Percentiles rank a stretch among this genome's conserved stretches.
phyloP scores from a whole-genome alignment of 1,284 basidiomycete genomes.

The Pseudozyma thailandica region DNA sequence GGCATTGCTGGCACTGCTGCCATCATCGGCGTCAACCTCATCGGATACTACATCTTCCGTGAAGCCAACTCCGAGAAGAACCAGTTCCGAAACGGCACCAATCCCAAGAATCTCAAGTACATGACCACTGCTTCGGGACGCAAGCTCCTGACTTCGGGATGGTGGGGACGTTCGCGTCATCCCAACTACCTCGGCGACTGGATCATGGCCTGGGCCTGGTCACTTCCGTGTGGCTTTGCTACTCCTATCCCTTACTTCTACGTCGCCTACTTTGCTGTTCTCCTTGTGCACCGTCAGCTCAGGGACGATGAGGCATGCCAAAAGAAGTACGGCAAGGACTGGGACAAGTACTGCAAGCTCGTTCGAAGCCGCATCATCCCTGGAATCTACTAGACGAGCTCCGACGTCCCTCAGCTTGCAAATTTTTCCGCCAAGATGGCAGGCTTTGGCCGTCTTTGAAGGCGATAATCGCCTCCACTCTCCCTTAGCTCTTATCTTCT shows the following conservation, averaged over 20 bases:
- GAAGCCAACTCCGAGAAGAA: slow-evolving; percentile 92
- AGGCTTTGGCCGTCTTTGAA: too few relatives aligned
- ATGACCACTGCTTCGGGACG: slow-evolving; percentile 87
- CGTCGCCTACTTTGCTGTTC: slow-evolving; percentile 82
- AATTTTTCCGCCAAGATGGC: neutral
- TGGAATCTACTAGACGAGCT: slow-evolving; percentile 39
- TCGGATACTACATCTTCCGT: slow-evolving; percentile 94
- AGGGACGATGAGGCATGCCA: slow-evolving; percentile 93
- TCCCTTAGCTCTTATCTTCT: too few relatives aligned
- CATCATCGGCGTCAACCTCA: slow-evolving; percentile 77
- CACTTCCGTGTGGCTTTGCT: slow-evolving; percentile 87
- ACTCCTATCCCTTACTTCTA: slow-evolving; percentile 98
- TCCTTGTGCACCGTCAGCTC: slow-evolving; percentile 88
- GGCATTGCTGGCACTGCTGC: slow-evolving; percentile 75
- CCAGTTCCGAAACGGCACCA: slow-evolving; percentile 89
- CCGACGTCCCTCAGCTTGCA: neutral
- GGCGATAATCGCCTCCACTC: too few relatives aligned
- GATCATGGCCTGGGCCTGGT: slow-evolving; percentile 92
- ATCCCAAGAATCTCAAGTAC: slow-evolving; percentile 89
- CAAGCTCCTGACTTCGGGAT: slow-evolving; percentile 90
- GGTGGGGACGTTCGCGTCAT: slow-evolving; percentile 96
- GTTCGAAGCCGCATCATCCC: slow-evolving; percentile 48
- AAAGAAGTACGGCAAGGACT: slow-evolving; percentile 80
- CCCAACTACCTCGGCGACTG: slow-evolving; percentile 80
- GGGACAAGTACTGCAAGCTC: slow-evolving; percentile 53